A percentile compares a stretch with the other conserved stretches of the same genome.
Conservation (phyloP, 2,329 filamentous ascomycete genomes). For the Hypocrella siamensis region DNA sequence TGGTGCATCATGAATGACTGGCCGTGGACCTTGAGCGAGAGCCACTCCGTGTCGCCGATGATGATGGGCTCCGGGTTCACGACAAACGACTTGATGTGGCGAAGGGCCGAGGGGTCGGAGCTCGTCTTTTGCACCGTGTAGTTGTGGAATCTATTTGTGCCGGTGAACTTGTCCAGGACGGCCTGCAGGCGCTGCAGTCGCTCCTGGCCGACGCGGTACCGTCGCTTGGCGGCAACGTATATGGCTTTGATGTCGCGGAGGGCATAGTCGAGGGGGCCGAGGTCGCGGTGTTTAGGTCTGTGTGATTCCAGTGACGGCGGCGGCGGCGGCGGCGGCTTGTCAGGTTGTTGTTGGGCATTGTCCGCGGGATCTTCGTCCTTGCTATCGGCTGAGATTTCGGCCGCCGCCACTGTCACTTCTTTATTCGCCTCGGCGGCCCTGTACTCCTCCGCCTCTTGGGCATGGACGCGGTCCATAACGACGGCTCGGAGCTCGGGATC, state of each 20-base stretch:
- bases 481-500: slow-evolving; percentile 47
- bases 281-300: slow-evolving; percentile 24
- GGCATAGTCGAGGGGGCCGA: slow-evolving; percentile 42
- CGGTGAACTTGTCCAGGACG: slow-evolving; percentile 59
- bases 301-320: slow-evolving; percentile 13
- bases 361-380: slow-evolving; percentile 7
- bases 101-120: slow-evolving; percentile 70
- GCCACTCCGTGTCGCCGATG: slow-evolving; percentile 87
- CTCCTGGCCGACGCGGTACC: slow-evolving; percentile 61
- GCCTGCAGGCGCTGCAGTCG: slow-evolving; percentile 64
- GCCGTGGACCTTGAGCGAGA: slow-evolving; percentile 88
- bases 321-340: slow-evolving; percentile 7
- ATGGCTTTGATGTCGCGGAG: slow-evolving; percentile 64
- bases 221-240: slow-evolving; percentile 67
- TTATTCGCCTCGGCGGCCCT: slow-evolving; percentile 4
- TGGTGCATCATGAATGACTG: slow-evolving; percentile 99
- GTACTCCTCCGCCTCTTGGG: slow-evolving; percentile 12
- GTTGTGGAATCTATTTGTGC: slow-evolving; percentile 91
- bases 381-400: slow-evolving; percentile 6
- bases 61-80: slow-evolving; percentile 62
- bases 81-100: slow-evolving; percentile 83
- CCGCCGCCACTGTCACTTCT: neutral
- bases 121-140: slow-evolving; percentile 84
- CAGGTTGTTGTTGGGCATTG: slow-evolving; percentile 4
- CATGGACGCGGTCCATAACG: slow-evolving; percentile 47